These are phyloP conservation scores for Xylaria grammica DNA, from an alignment of 495 filamentous ascomycete genomes.

Conservation along the genomic window DNA sequence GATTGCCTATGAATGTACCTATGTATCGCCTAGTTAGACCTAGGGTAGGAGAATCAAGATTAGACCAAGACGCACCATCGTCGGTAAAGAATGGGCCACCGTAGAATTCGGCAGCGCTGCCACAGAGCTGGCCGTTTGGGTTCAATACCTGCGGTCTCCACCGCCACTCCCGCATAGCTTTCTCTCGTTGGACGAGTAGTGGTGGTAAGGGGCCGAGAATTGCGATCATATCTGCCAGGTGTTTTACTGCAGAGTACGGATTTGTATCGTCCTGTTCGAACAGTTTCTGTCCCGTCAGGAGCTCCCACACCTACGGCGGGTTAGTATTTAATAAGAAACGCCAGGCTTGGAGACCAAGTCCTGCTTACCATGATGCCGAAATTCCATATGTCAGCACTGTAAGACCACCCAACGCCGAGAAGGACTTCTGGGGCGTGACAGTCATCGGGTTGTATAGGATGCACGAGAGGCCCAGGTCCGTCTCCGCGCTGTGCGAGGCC, in stretches of 20 bases:
- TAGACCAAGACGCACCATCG: slow-evolving; percentile 24
- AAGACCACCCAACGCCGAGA: slow-evolving; percentile 43
- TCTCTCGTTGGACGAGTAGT: slow-evolving; percentile 30
- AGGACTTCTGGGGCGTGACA: slow-evolving; percentile 49
- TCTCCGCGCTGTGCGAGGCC: slow-evolving; percentile 43
- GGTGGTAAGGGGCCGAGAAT: slow-evolving; percentile 45
- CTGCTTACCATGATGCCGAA: slow-evolving; percentile 37
- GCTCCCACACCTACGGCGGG: slow-evolving; percentile 40
- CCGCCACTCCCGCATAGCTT: slow-evolving; percentile 19
- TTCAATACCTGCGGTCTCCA: slow-evolving; percentile 26
- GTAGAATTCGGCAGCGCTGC: slow-evolving; percentile 32
- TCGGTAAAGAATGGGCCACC: slow-evolving; percentile 33
- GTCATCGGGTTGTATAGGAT: slow-evolving; percentile 47
- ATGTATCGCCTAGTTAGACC: slow-evolving; percentile 11
- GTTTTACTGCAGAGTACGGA: slow-evolving; percentile 35
- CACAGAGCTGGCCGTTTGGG: slow-evolving; percentile 22
- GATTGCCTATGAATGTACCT: slow-evolving; percentile 25
- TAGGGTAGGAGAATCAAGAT: neutral
- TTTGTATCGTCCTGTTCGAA: slow-evolving; percentile 38
- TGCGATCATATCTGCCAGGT: slow-evolving; percentile 45
- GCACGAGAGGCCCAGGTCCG: slow-evolving; percentile 41
- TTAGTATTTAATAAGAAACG: slow-evolving; percentile 15
- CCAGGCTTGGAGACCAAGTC: slow-evolving; percentile 6
- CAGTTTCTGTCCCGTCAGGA: slow-evolving; percentile 34
- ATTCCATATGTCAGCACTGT: slow-evolving; percentile 51